Conservation (phyloP, 805 yeast genomes). For the Ogataea sp. region DNA sequence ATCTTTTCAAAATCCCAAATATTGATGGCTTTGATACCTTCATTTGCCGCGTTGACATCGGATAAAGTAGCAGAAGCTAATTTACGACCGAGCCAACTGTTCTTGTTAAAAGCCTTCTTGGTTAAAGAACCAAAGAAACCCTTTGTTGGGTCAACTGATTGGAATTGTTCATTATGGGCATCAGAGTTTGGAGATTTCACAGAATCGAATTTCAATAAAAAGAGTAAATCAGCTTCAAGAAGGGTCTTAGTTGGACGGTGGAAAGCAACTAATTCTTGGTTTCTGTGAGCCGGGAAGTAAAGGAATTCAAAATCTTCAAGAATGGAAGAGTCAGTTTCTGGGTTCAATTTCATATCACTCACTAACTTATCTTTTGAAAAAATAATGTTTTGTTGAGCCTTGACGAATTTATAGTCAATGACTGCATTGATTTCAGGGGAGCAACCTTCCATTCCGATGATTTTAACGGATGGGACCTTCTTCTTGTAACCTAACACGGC, state of each 20-base stretch:
- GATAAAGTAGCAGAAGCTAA: conserved; percentile 3
- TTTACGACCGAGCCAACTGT: conserved; percentile 5
- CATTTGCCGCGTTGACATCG: conserved; percentile 6
- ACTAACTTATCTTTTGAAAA: conserved; percentile 20
- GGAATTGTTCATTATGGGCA: conserved; percentile 37
- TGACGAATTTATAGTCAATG: conserved; percentile 33
- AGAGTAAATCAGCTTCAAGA: conserved; percentile 52
- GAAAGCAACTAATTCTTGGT: conserved; percentile 48
- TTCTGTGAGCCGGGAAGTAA: conserved; percentile 47
- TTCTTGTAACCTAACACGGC: conserved; percentile 47
- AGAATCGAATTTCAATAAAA: conserved; percentile 45
- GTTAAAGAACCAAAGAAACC: conserved; percentile 27
- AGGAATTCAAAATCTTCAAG: conserved; percentile 44
- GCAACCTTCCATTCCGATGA: conserved; percentile 45
- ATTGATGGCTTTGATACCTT: conserved; percentile 20
- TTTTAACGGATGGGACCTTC: conserved; percentile 38
- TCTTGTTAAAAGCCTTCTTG: conserved; percentile 9
- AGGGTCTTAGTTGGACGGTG: conserved; percentile 40
- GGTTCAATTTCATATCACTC: conserved; percentile 28
- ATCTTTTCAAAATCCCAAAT: conserved; percentile 41
- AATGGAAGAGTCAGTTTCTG: conserved; percentile 14
- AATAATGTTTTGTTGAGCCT: conserved; percentile 7
- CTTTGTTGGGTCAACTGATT: conserved; percentile 30
- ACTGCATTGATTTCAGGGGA: conserved; percentile 25
- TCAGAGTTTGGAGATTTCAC: conserved; percentile 27